Evolutionary conservation across 768 basidiomycete species (phyloP), one percentile per base, ranked within the genome.

Genomic region (Solioccasus polychromus): DNA sequence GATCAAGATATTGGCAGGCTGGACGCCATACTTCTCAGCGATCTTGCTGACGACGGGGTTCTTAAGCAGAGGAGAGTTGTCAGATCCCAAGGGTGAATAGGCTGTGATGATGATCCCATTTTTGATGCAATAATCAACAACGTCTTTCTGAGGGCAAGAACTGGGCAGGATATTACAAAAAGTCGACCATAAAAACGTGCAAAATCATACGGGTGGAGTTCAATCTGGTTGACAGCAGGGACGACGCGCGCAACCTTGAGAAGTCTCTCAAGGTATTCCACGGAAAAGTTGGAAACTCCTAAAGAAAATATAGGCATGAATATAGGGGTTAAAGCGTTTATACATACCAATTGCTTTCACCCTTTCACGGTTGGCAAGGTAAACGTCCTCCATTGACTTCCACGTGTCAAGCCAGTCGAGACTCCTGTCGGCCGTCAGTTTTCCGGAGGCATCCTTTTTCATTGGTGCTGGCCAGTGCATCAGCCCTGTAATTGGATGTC

Each of bases 391-490:
- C 82, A 92, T 85, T 42, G 68, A 62, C 56, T 80, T 81, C 89
- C 89, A 92, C 25, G 88, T 88, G 55, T 92, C 76, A 37, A 83
- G 67, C 79, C 87, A 86, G 57, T 79, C 76, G 59, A 70, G 65
- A 14, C 60, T 69, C 57, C 71, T 77, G 56, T 85, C 79, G 7
- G 81, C 71, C 46, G 71, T 68, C 39, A n/a, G n/a, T n/a, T n/a
- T n/a, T n/a, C n/a, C n/a, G n/a, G n/a, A n/a, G n/a, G 71, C 71
- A 47, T 78, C 79, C 35, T 55, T 53, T 11, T 76, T 78, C 79
- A 88, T 79, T 26, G 88, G 83, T n/a, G 84, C 79, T 12, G 89
- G 90, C 88, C 87, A 89, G 67, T 89, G 87, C 76, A 89, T 80
- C 47, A 88, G 70, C 78, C 80, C 82, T 84, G 47, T 32, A 10